Percentiles rank a stretch among this genome's conserved stretches.
phyloP scores from a whole-genome alignment of 2,329 filamentous ascomycete species.

The Aaosphaeria pasadenensis region DNA sequence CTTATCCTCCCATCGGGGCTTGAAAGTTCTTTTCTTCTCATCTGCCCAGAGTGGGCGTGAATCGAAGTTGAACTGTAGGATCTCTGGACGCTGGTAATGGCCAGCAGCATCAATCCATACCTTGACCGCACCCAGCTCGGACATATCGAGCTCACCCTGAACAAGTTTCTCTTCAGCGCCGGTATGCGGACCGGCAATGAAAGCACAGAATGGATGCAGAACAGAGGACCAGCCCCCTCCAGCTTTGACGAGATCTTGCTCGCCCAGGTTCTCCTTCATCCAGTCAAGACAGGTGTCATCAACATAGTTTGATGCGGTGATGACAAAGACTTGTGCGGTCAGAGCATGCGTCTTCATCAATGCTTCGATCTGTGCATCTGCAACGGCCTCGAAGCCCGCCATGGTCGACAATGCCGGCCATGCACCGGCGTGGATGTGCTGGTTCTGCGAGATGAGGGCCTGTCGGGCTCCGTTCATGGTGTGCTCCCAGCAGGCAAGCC shows the following conservation, averaged over 20 bases:
- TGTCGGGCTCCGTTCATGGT: conserved; percentile 39
- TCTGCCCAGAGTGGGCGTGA: conserved; percentile 28
- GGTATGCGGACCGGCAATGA: conserved; percentile 32
- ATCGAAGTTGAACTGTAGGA: conserved; percentile 32
- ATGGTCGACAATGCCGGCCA: conserved; percentile 39
- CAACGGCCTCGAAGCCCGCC: conserved; percentile 40
- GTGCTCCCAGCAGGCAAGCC: conserved; percentile 38
- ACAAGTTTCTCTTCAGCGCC: conserved; percentile 33
- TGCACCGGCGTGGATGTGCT: conserved; percentile 35
- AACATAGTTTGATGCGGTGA: conserved; percentile 43
- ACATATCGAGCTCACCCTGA: conserved; percentile 34
- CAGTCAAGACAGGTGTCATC: conserved; percentile 42
- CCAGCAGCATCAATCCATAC: conserved; percentile 38
- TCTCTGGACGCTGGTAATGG: conserved; percentile 36
- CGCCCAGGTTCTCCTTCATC: conserved; percentile 36
- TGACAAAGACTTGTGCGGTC: conserved; percentile 45
- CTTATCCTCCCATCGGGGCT: neutral
- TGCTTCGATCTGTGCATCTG: conserved; percentile 46
- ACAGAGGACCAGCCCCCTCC: conserved; percentile 37
- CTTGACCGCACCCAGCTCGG: conserved; percentile 29
- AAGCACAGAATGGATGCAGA: conserved; percentile 35
- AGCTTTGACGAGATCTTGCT: conserved; percentile 30
- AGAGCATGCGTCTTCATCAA: conserved; percentile 47
- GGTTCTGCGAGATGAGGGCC: conserved; percentile 30
- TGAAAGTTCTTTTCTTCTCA: conserved; percentile 8